A percentile compares a stretch with the other conserved stretches of the same genome.
Evolutionary conservation across 1,284 basidiomycete genomes (phyloP).

Genomic region (Malassezia arunalokei): DNA sequence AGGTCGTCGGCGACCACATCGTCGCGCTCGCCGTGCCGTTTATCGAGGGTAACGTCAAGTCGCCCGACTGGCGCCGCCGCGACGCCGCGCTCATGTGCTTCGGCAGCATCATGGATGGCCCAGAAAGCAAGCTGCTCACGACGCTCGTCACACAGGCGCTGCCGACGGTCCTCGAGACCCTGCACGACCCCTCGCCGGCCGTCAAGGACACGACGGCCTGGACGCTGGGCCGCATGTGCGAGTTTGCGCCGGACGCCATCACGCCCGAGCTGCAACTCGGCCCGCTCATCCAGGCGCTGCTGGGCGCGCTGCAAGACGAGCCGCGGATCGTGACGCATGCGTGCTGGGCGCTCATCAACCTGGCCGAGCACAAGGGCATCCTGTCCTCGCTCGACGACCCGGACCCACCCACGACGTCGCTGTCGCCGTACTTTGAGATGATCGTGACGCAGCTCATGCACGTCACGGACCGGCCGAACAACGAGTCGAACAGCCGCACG

Average conservation of each 20-base stretch:
- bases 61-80: conserved; percentile 77
- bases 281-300: conserved; percentile 68
- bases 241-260: conserved; percentile 73
- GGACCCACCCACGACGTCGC: conserved; percentile 52
- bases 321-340: conserved; percentile 83
- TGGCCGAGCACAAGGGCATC: conserved; percentile 48
- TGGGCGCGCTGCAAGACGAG: conserved; percentile 66
- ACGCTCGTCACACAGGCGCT: conserved; percentile 89
- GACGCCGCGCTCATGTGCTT: conserved; percentile 98
- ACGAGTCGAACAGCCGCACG: conserved; percentile 84
- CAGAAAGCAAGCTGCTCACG: conserved; percentile 70
- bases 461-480: conserved; percentile 55
- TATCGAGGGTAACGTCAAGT: conserved; percentile 89
- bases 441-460: conserved; percentile 33
- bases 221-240: conserved; percentile 91
- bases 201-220: conserved; percentile 97
- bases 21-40: conserved; percentile 90
- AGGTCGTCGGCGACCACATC: conserved; percentile 78
- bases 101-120: conserved; percentile 91
- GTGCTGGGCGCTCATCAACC: conserved; percentile 92
- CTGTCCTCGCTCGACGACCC: conserved; percentile 49
- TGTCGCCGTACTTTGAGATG: conserved; percentile 81
- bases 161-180: conserved; percentile 87
- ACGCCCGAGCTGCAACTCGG: conserved; percentile 80
- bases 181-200: conserved; percentile 68